These are phyloP conservation scores for Nannizziopsis barbatae DNA, from an alignment of 2,329 filamentous ascomycete genomes.

Conservation along the genomic window DNA sequence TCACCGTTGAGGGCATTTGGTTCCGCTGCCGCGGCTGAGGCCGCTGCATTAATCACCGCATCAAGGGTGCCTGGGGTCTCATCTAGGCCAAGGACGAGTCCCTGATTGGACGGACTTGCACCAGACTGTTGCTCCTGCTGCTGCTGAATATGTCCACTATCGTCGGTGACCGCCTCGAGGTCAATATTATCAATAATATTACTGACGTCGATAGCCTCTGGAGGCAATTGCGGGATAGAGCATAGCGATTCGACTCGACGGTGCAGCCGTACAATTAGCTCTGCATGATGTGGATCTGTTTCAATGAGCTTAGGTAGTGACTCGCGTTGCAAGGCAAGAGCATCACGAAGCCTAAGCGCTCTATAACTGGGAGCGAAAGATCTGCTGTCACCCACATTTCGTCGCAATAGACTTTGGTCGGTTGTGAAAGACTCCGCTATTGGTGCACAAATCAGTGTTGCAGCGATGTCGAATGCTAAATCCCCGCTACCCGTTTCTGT, in stretches of 20 bases:
- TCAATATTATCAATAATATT: slow-evolving; percentile 36
- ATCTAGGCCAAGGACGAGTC: slow-evolving; percentile 7
- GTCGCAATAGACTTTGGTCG: slow-evolving; percentile 29
- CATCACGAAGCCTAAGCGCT: slow-evolving; percentile 34
- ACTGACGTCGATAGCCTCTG: slow-evolving; percentile 27
- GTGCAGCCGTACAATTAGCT: slow-evolving; percentile 36
- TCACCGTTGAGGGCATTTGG: slow-evolving; percentile 9
- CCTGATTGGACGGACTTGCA: neutral
- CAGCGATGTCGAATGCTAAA: slow-evolving; percentile 35
- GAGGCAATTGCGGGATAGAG: slow-evolving; percentile 22
- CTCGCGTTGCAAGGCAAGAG: slow-evolving; percentile 28
- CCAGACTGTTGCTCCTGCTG: slow-evolving; percentile 5
- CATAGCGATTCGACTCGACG: slow-evolving; percentile 35
- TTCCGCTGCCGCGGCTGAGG: slow-evolving; percentile 27
- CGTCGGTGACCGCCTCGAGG: slow-evolving; percentile 19
- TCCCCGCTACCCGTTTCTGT: slow-evolving; percentile 31
- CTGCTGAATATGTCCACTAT: slow-evolving; percentile 9
- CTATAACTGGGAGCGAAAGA: slow-evolving; percentile 25
- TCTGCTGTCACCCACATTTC: slow-evolving; percentile 23
- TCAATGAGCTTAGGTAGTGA: slow-evolving; percentile 33
- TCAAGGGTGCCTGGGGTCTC: slow-evolving; percentile 28
- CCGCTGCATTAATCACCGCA: slow-evolving; percentile 32
- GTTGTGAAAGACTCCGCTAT: slow-evolving; percentile 31
- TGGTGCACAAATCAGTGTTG: slow-evolving; percentile 34
- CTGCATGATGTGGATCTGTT: slow-evolving; percentile 35